Conservation (phyloP, 2,329 filamentous ascomycete species). For the Ophiostoma australiae region DNA sequence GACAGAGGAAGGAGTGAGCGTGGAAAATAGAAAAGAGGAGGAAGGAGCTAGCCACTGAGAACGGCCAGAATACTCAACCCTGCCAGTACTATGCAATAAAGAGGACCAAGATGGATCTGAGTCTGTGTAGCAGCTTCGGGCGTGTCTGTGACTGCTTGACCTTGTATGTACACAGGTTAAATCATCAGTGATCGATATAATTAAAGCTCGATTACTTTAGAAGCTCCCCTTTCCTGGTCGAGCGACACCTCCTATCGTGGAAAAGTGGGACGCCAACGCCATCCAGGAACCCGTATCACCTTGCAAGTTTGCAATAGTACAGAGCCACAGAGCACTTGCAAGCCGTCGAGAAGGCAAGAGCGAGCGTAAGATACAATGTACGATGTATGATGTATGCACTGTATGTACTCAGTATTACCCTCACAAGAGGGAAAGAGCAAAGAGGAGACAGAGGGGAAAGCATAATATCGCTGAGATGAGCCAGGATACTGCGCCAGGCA, state of each 20-base stretch:
- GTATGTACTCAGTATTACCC: neutral
- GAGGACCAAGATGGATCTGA: constrained; percentile 11
- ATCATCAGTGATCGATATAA: neutral
- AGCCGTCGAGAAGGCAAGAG: constrained; percentile 10
- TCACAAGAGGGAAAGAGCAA: neutral
- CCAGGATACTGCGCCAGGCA: constrained; percentile 19
- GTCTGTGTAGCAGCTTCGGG: constrained; percentile 24
- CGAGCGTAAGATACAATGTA: too few species aligned
- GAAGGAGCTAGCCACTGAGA: neutral
- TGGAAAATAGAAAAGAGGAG: constrained; percentile 9
- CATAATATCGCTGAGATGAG: constrained; percentile 27
- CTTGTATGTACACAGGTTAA: constrained; percentile 7
- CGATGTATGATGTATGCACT: too few species aligned
- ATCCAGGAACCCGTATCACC: constrained; percentile 15
- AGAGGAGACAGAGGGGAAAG: constrained; percentile 17
- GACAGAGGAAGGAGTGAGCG: neutral
- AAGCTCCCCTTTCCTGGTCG: constrained; percentile 18
- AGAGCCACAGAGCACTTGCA: neutral
- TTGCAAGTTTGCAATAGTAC: neutral
- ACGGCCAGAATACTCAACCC: neutral
- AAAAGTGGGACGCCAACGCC: constrained; percentile 21
- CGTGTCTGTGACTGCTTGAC: constrained; percentile 13
- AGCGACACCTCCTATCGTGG: constrained; percentile 16
- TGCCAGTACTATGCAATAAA: neutral
- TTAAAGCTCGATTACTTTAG: constrained; percentile 4